Conservation (phyloP, 139 green algal species). For the Gonium pectorale region DNA sequence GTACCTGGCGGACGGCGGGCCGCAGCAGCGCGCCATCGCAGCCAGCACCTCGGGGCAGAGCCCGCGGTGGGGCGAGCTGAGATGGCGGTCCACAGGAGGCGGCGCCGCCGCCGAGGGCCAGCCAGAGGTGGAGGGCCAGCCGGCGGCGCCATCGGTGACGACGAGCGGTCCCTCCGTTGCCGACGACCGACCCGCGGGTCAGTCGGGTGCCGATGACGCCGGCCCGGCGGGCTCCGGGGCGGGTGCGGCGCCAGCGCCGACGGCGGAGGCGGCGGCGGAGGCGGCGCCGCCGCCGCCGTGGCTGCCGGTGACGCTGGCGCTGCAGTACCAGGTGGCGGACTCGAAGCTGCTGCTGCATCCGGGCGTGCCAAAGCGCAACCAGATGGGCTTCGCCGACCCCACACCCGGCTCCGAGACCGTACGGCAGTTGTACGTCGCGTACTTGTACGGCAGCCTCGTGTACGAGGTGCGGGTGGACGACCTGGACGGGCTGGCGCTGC, state of each 20-base stretch:
- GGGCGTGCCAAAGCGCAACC: conserved; percentile 60
- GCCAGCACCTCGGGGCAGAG: not conserved
- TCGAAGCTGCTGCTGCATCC: conserved; percentile 55
- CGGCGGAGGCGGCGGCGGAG: not conserved
- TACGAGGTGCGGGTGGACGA: conserved; percentile 57
- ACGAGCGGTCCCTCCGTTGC: no score
- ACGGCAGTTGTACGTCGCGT: conserved; percentile 63
- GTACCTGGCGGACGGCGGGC: conserved; percentile 31
- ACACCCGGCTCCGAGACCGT: not conserved
- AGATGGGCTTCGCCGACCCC: conserved; percentile 74
- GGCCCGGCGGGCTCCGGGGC: no score
- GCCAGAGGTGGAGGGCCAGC: no score
- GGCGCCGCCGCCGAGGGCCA: not conserved
- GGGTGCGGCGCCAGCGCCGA: no score
- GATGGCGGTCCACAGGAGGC: not conserved
- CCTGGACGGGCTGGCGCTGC: conserved; percentile 48
- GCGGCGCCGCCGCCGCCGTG: conserved; percentile 39
- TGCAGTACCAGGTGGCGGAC: conserved; percentile 72
- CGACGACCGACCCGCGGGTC: no score
- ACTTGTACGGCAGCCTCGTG: conserved; percentile 43
- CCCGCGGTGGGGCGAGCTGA: no score
- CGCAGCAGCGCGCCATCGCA: conserved; percentile 27
- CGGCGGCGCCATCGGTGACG: no score
- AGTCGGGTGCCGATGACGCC: no score
- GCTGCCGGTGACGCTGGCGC: conserved; percentile 60